Conservation (phyloP, 1,284 basidiomycete species). For the Pisolithus thermaeus region DNA sequence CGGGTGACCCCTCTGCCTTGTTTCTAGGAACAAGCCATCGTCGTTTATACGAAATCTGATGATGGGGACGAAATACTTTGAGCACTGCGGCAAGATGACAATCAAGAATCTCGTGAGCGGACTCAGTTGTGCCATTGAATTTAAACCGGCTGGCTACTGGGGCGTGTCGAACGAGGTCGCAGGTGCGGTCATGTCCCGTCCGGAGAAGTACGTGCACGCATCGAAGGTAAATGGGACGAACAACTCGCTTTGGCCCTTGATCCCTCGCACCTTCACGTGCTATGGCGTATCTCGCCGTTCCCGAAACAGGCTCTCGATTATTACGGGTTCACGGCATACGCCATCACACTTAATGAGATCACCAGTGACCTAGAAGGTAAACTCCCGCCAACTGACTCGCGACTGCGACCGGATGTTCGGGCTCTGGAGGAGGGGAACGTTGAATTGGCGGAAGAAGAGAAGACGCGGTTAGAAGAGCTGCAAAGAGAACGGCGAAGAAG, state of each 20-base stretch:
- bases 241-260: constrained; percentile 63
- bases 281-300: constrained; percentile 72
- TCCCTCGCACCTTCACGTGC: constrained; percentile 61
- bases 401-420: constrained; percentile 80
- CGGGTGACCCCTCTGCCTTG: constrained; percentile 4
- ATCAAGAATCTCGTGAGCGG: constrained; percentile 58
- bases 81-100: constrained; percentile 71
- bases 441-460: constrained; percentile 73
- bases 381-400: constrained; percentile 82
- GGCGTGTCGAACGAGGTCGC: constrained; percentile 70
- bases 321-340: constrained; percentile 81
- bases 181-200: constrained; percentile 53
- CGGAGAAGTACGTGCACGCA: constrained; percentile 48
- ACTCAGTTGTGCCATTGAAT: constrained; percentile 63
- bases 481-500: constrained; percentile 61
- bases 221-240: constrained; percentile 86
- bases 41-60: constrained; percentile 87
- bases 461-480: constrained; percentile 68
- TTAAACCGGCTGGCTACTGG: constrained; percentile 84
- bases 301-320: constrained; percentile 68
- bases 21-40: constrained; percentile 71
- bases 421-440: constrained; percentile 81
- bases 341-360: constrained; percentile 79
- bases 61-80: constrained; percentile 87
- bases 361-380: constrained; percentile 61